Percentiles rank a stretch among this genome's conserved stretches.
phyloP scores from a whole-genome alignment of 768 basidiomycete genomes.

The Leucocoprinus birnbaumii region DNA sequence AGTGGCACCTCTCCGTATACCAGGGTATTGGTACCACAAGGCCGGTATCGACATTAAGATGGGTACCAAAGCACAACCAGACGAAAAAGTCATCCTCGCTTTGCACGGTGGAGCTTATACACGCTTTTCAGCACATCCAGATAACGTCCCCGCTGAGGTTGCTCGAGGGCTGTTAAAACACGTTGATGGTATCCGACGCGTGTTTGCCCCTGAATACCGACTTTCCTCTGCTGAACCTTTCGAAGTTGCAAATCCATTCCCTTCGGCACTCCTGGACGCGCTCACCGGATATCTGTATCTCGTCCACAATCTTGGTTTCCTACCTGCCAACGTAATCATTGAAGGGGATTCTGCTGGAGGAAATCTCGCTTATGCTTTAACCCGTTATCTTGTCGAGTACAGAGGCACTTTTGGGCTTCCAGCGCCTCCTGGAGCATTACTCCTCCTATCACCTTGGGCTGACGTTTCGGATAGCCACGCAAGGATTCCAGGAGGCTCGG shows the following conservation, averaged over 20 bases:
- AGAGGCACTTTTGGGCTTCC: conserved; percentile 32
- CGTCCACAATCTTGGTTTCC: conserved; percentile 51
- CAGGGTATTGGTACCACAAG: conserved; percentile 58
- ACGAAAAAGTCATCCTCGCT: conserved; percentile 54
- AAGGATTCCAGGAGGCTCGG: conserved; percentile 33
- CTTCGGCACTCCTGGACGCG: conserved; percentile 71
- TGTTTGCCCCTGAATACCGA: conserved; percentile 71
- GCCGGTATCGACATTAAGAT: conserved; percentile 29
- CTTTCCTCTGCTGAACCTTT: conserved; percentile 46
- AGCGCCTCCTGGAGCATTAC: conserved; percentile 41
- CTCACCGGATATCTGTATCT: conserved; percentile 75
- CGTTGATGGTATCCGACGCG: conserved; percentile 39
- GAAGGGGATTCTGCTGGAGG: conserved; percentile 79
- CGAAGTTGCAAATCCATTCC: conserved; percentile 56
- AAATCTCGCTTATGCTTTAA: conserved; percentile 64
- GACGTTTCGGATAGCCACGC: conserved; percentile 44
- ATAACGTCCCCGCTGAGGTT: conserved; percentile 41
- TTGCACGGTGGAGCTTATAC: conserved; percentile 64
- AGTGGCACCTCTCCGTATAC: conserved; percentile 40
- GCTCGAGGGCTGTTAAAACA: conserved; percentile 45
- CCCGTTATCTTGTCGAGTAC: conserved; percentile 58
- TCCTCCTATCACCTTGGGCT: conserved; percentile 55
- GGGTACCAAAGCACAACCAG: conserved; percentile 36
- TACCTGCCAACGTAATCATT: conserved; percentile 58
- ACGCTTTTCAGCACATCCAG: conserved; percentile 53